Percentiles rank a stretch among this genome's conserved stretches.
phyloP scores from a whole-genome alignment of 2,329 filamentous ascomycete genomes.

The Fusarium xylarioides region DNA sequence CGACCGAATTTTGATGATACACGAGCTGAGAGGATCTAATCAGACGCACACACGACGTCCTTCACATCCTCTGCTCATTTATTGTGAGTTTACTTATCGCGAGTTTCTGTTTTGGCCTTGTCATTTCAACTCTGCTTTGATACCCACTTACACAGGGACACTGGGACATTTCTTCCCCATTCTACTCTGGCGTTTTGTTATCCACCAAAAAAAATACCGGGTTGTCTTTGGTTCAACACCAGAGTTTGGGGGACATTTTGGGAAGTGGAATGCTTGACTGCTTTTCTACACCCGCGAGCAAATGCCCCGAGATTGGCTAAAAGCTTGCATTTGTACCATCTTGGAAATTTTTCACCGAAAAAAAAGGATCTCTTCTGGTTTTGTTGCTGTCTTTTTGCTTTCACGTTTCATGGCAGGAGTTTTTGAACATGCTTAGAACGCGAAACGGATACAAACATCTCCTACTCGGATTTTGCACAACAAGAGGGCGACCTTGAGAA shows the following conservation, averaged over 20 bases:
- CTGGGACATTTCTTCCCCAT: conserved; percentile 26
- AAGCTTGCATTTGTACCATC: conserved; percentile 32
- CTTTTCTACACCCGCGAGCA: conserved; percentile 35
- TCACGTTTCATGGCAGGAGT: conserved; percentile 31
- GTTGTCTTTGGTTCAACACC: conserved; percentile 29
- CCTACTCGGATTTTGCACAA: conserved; percentile 26
- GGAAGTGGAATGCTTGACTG: conserved; percentile 34
- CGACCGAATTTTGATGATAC: conserved; percentile 56
- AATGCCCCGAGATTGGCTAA: conserved; percentile 35
- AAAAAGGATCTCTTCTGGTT: conserved; percentile 35
- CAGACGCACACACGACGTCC: conserved; percentile 34
- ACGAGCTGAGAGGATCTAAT: conserved; percentile 53
- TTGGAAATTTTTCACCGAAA: conserved; percentile 22
- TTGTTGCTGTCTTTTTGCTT: conserved; percentile 32
- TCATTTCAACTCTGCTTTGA: conserved; percentile 40
- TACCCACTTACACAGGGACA: conserved; percentile 32
- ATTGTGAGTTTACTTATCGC: conserved; percentile 30
- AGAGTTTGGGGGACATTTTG: conserved; percentile 20
- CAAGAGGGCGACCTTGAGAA: not conserved
- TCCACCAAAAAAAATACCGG: conserved; percentile 19
- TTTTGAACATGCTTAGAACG: conserved; percentile 38
- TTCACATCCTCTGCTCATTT: conserved; percentile 45
- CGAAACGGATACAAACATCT: conserved; percentile 37
- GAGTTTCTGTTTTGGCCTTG: conserved; percentile 31
- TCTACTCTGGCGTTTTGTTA: conserved; percentile 39